phyloP scores from a whole-genome alignment of 2,329 filamentous ascomycete species.

The Fusarium stilboides region DNA sequence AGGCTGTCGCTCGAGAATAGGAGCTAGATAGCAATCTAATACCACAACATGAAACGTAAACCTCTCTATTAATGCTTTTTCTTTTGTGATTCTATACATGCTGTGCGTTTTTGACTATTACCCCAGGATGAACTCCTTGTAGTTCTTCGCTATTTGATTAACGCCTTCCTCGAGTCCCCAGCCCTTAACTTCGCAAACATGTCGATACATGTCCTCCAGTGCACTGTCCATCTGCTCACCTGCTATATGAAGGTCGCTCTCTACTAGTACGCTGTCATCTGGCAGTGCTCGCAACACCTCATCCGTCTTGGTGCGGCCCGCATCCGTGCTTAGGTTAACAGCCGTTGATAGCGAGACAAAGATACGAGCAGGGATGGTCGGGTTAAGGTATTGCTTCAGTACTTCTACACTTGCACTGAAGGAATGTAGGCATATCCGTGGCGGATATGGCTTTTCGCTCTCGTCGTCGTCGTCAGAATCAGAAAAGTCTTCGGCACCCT shows the following conservation, averaged over 20 bases:
- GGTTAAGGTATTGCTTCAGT: constrained; percentile 83
- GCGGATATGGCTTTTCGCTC: constrained; percentile 77
- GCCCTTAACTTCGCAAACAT: constrained; percentile 81
- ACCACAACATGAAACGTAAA: constrained; percentile 25
- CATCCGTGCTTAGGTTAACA: constrained; percentile 79
- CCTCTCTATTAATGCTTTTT: neutral
- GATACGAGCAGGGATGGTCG: constrained; percentile 79
- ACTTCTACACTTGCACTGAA: constrained; percentile 85
- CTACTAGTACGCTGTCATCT: constrained; percentile 83
- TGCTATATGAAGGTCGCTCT: constrained; percentile 91
- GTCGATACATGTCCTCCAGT: constrained; percentile 82
- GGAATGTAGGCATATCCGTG: constrained; percentile 92
- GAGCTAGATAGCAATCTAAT: constrained; percentile 40
- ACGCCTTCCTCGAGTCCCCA: constrained; percentile 84
- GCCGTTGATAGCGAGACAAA: constrained; percentile 91
- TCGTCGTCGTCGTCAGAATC: constrained; percentile 53
- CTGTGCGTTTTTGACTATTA: constrained; percentile 25
- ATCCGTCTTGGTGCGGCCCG: constrained; percentile 65
- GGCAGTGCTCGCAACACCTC: constrained; percentile 81
- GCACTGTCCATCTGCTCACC: constrained; percentile 84
- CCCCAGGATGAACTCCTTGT: constrained; percentile 82
- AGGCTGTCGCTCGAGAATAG: constrained; percentile 20
- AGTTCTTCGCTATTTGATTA: constrained; percentile 78
- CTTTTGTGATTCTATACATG: constrained; percentile 3
- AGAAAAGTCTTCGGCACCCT: constrained; percentile 64